Conservation (phyloP, 306 rosid genomes). For the Lotus japonicus region DNA sequence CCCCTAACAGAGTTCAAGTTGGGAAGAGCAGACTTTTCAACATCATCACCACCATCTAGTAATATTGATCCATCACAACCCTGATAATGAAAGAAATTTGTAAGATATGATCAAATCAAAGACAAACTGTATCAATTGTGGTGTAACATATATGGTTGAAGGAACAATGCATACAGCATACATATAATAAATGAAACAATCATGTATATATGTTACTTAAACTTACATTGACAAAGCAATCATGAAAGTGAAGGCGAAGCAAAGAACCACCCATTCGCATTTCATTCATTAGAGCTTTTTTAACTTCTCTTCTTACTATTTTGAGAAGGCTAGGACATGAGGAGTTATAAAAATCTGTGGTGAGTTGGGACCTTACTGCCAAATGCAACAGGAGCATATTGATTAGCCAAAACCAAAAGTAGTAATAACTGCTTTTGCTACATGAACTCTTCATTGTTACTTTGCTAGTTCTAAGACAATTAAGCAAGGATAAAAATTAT, state of each 20-base stretch:
- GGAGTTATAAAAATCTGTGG: constrained; percentile 51
- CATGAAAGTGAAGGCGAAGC: constrained; percentile 91
- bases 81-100: constrained; percentile 19
- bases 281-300: constrained; percentile 50
- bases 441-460: constrained; percentile 27
- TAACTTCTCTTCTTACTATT: constrained; percentile 56
- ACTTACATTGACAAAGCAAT: constrained; percentile 87
- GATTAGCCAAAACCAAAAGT: constrained; percentile 28
- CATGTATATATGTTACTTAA: background rate
- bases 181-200: background rate
- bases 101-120: background rate
- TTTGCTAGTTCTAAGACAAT: background rate
- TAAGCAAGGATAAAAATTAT: background rate
- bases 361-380: constrained; percentile 45
- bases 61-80: constrained; percentile 88
- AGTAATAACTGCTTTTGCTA: constrained; percentile 5
- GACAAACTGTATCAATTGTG: background rate
- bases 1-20: constrained; percentile 74
- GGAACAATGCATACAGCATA: no score
- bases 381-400: constrained; percentile 32
- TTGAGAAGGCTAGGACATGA: constrained; percentile 54
- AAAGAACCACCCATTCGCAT: constrained; percentile 86
- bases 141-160: no score
- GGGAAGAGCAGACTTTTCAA: constrained; percentile 61
- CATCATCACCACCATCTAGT: constrained; percentile 46